Evolutionary conservation across 257 asterid genomes (phyloP).

Genomic region (Solanum dulcamara): DNA sequence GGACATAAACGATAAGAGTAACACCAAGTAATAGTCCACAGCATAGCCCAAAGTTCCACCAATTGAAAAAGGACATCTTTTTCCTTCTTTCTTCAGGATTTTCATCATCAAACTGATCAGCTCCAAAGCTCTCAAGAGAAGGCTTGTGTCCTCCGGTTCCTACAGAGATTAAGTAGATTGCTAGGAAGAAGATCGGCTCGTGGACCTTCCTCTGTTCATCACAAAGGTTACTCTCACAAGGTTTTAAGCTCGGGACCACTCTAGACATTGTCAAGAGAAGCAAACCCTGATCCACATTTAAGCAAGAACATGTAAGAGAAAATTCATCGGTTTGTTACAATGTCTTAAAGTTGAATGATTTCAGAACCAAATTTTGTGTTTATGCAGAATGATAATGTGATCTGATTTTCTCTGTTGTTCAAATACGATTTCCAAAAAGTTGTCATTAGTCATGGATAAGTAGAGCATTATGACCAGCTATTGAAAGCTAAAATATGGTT

Average conservation of each 20-base stretch:
- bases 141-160: slow-evolving; percentile 96
- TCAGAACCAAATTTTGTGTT: neutral
- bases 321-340: neutral
- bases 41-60: slow-evolving; percentile 85
- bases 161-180: slow-evolving; percentile 61
- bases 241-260: slow-evolving; percentile 39
- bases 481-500: neutral
- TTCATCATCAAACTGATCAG: slow-evolving; percentile 87
- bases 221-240: slow-evolving; percentile 28
- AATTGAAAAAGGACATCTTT: slow-evolving; percentile 83
- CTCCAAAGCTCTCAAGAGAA: slow-evolving; percentile 89
- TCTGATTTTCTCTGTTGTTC: neutral
- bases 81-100: slow-evolving; percentile 49
- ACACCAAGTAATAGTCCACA: slow-evolving; percentile 61
- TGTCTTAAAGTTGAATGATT: neutral
- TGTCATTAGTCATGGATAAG: neutral
- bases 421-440: neutral
- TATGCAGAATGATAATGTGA: neutral
- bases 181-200: slow-evolving; percentile 50
- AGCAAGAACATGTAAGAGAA: neutral
- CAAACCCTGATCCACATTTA: slow-evolving; percentile 42
- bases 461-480: neutral
- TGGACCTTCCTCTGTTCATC: slow-evolving; percentile 32
- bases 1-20: slow-evolving; percentile 50
- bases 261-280: slow-evolving; percentile 61